Evolutionary conservation across 78 protist species (phyloP).

Genomic region (Polysphondylium violaceum): DNA sequence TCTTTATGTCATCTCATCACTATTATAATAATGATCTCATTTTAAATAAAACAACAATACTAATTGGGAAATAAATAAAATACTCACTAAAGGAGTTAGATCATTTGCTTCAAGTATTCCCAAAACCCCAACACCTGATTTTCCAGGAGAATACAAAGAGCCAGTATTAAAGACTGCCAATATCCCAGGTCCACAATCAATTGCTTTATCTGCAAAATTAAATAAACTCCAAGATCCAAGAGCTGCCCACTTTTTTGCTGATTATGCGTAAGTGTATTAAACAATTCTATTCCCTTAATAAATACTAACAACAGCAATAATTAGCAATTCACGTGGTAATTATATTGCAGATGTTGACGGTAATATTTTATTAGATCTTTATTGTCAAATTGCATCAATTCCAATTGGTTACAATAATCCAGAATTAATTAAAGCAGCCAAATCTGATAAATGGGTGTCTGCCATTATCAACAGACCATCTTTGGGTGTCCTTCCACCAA

Average conservation of each 20-base stretch:
- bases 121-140: slow-evolving; percentile 70
- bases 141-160: slow-evolving; percentile 82
- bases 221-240: slow-evolving; percentile 77
- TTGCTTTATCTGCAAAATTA: slow-evolving; percentile 35
- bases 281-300: neutral
- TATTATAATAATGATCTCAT: too few species aligned
- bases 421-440: slow-evolving; percentile 83
- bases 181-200: slow-evolving; percentile 84
- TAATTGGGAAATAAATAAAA: too few species aligned
- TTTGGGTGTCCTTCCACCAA: slow-evolving; percentile 85
- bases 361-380: slow-evolving; percentile 84
- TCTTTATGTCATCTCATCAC: too few species aligned
- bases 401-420: slow-evolving; percentile 88
- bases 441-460: slow-evolving; percentile 77
- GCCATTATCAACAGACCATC: slow-evolving; percentile 88
- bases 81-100: too few species aligned
- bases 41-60: too few species aligned
- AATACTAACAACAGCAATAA: neutral
- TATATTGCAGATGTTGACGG: slow-evolving; percentile 90
- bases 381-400: slow-evolving; percentile 84
- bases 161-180: slow-evolving; percentile 60
- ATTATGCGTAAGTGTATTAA: slow-evolving; percentile 45
- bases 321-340: slow-evolving; percentile 82
- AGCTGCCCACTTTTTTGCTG: slow-evolving; percentile 83
- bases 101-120: slow-evolving; percentile 20